Percentiles rank a stretch among this genome's conserved stretches.
These are phyloP conservation scores for Cerrena zonata DNA, from an alignment of 1,284 basidiomycete species.

Conservation along the genomic window DNA sequence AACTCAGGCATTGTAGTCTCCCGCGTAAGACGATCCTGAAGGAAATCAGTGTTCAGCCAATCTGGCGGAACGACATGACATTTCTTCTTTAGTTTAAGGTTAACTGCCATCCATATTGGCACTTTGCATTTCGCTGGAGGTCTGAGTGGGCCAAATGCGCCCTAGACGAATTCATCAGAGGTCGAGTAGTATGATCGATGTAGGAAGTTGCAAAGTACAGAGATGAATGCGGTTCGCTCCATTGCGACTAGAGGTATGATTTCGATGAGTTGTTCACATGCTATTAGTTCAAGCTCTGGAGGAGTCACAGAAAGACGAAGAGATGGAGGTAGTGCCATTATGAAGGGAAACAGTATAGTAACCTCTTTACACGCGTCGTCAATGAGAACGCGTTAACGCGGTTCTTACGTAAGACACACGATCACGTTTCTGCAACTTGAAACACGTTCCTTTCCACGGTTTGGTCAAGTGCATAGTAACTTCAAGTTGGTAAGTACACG, in stretches of 20 bases:
- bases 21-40: constrained; percentile 65
- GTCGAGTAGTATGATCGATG: background rate
- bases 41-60: constrained; percentile 81
- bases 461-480: background rate
- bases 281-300: constrained; percentile 80
- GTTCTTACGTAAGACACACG: background rate
- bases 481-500: no score
- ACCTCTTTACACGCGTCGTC: constrained; percentile 1
- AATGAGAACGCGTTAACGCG: background rate
- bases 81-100: constrained; percentile 89
- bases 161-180: constrained; percentile 39
- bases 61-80: constrained; percentile 85
- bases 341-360: no score
- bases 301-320: constrained; percentile 64
- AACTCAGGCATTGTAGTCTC: constrained; percentile 74
- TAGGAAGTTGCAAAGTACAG: constrained; percentile 41
- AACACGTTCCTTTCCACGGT: background rate
- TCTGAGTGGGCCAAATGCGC: constrained; percentile 86
- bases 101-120: constrained; percentile 92
- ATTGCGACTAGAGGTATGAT: constrained; percentile 82
- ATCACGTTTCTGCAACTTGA: constrained; percentile 3
- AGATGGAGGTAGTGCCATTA: constrained; percentile 55
- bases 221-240: constrained; percentile 83
- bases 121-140: constrained; percentile 80
- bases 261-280: constrained; percentile 75